Evolutionary conservation across 1,284 basidiomycete species (phyloP).

Genomic region (Vanrija pseudolonga): DNA sequence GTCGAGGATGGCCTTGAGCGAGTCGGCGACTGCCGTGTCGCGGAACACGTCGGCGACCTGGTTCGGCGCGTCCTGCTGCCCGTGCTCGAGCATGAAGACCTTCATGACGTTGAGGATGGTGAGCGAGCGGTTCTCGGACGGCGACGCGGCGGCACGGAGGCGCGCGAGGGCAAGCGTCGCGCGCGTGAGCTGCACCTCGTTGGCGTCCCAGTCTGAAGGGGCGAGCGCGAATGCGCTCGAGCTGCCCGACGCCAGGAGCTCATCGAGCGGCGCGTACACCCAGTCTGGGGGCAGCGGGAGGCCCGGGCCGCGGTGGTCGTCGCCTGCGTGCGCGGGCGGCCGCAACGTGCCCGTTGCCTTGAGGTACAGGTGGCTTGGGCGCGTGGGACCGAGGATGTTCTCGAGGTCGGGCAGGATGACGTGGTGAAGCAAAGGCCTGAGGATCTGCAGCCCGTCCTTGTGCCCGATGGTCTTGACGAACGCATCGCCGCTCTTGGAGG

Average conservation of each 20-base stretch:
- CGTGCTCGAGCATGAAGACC: constrained; percentile 90
- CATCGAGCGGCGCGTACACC: constrained; percentile 68
- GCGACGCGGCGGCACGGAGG: not conserved
- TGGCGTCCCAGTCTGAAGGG: constrained; percentile 71
- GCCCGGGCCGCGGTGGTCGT: constrained; percentile 39
- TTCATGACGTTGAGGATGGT: constrained; percentile 78
- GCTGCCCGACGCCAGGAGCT: constrained; percentile 73
- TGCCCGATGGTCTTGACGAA: constrained; percentile 24
- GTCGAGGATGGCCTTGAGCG: constrained; percentile 61
- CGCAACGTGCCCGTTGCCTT: constrained; percentile 50
- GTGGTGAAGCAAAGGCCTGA: constrained; percentile 50
- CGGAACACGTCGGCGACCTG: constrained; percentile 53
- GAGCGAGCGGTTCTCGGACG: constrained; percentile 40
- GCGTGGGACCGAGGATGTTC: constrained; percentile 37
- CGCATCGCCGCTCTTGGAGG: constrained; percentile 4
- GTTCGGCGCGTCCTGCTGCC: constrained; percentile 47
- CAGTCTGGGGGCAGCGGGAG: constrained; percentile 71
- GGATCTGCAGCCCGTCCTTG: constrained; percentile 39
- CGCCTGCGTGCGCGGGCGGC: not conserved
- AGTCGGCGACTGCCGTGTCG: constrained; percentile 54
- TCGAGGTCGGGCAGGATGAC: constrained; percentile 42
- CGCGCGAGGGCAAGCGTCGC: constrained; percentile 59
- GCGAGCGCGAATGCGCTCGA: constrained; percentile 66
- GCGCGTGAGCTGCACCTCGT: constrained; percentile 72
- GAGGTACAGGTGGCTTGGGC: constrained; percentile 44